Evolutionary conservation across 2,329 filamentous ascomycete species (phyloP), one percentile per base, ranked within the genome.

Genomic region (Pseudogymnoascus sp.): DNA sequence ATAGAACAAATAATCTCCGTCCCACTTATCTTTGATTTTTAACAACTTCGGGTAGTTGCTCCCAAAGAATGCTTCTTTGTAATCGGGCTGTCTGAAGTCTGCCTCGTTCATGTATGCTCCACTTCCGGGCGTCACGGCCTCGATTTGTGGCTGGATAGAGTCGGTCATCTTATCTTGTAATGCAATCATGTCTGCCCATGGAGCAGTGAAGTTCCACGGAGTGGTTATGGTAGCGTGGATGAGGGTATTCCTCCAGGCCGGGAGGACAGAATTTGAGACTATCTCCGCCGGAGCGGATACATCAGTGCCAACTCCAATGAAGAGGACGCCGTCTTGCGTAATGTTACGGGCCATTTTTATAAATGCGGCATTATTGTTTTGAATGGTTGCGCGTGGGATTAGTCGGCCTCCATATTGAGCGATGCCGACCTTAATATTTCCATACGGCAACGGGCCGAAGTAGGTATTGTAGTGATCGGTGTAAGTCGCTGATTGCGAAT

Each of bases 61-160:
- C 1, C 80, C 81, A 65, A 77, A 83, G 68, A 82, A 82, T 2
- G 68, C 70, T 9, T 74, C 34, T 69, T 81, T 73, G 69, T 74
- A 82, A 40, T 77, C 66, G 0, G 73, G 73, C 68, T 81, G 74
- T 36, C 72, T 71, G 59, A 79, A 78, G 68, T 82, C 76, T 1
- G 77, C 80, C 72, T 85, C 82, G 67, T 82, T 83, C 75, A 80
- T 74, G 69, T 82, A 82, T 1, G 76, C 72, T 2, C 77, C 79
- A 7, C 75, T 72, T 0, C 74, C 75, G 0, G 79, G 77, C 0
- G 78, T 78, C 5, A 77, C 71, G 1, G 67, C 71, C 65, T 75
- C 72, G 12, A 78, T 67, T 60, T 69, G 69, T 16, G 72, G 71
- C 60, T 72, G 68, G 61, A 72, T 68, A 18, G 69, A 67, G 49